Conservation (phyloP, 2,329 filamentous ascomycete genomes). For the Pseudocercospora crystallina region DNA sequence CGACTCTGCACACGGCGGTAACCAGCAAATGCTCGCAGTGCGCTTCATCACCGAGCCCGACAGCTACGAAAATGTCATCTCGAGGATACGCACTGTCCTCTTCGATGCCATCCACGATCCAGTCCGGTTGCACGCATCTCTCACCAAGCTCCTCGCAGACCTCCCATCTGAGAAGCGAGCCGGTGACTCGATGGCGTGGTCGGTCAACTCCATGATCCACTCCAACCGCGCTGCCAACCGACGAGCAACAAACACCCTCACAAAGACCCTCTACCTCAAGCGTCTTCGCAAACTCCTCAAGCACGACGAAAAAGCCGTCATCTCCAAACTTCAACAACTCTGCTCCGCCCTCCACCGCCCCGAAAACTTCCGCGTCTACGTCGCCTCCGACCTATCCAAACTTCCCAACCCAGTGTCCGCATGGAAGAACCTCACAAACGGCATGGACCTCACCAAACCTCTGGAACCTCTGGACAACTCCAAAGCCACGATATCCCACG, state of each 20-base stretch:
- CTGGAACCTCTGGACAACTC: constrained; percentile 71
- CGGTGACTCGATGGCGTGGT: constrained; percentile 65
- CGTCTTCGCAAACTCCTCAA: constrained; percentile 78
- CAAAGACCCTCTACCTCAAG: constrained; percentile 84
- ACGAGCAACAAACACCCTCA: constrained; percentile 76
- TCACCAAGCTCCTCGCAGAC: constrained; percentile 84
- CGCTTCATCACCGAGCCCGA: constrained; percentile 83
- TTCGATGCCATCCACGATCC: constrained; percentile 87
- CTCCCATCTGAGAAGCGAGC: constrained; percentile 90
- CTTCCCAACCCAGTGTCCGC: constrained; percentile 73
- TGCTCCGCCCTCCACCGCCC: constrained; percentile 75
- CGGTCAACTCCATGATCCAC: constrained; percentile 74
- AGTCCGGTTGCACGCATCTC: constrained; percentile 58
- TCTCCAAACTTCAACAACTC: constrained; percentile 75
- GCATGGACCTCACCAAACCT: constrained; percentile 53
- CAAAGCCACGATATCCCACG: constrained; percentile 68
- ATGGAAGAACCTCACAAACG: constrained; percentile 67
- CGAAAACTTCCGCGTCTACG: constrained; percentile 80
- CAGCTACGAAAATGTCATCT: constrained; percentile 78
- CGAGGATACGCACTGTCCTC: constrained; percentile 82
- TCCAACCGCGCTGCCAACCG: constrained; percentile 72
- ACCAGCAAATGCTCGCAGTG: constrained; percentile 78
- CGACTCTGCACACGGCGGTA: constrained; percentile 65
- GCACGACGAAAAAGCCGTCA: constrained; percentile 70
- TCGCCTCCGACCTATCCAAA: constrained; percentile 76